Evolutionary conservation across 495 filamentous ascomycete genomes (phyloP).

Genomic region (Penicillium salamii): DNA sequence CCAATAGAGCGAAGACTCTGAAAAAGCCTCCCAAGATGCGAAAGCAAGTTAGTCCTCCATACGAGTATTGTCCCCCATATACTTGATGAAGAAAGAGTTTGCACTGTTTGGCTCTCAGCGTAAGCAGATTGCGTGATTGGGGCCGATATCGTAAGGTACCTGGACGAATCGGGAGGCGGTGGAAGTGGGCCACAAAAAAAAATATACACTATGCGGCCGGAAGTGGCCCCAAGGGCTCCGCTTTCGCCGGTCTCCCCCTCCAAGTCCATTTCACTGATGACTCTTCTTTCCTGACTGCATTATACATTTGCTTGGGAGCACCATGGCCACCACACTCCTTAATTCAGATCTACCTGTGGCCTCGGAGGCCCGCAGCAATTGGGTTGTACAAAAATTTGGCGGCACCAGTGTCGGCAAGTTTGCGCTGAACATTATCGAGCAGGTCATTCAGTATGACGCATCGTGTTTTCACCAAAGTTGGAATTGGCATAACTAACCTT

Average conservation of each 20-base stretch:
- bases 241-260: slow-evolving; percentile 6
- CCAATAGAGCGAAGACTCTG: too few relatives aligned
- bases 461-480: not conserved
- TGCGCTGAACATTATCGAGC: slow-evolving; percentile 65
- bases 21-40: too few relatives aligned
- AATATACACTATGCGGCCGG: not conserved
- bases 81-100: not conserved
- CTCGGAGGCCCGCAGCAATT: slow-evolving; percentile 36
- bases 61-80: too few relatives aligned
- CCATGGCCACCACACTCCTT: slow-evolving; percentile 18
- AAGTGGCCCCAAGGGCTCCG: slow-evolving; percentile 5
- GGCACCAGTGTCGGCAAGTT: slow-evolving; percentile 75
- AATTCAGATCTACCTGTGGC: slow-evolving; percentile 10
- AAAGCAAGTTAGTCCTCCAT: too few relatives aligned
- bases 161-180: not conserved
- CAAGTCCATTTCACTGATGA: not conserved
- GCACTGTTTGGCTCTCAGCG: not conserved
- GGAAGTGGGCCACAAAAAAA: not conserved
- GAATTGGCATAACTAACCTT: slow-evolving; percentile 8
- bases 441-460: slow-evolving; percentile 63
- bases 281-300: not conserved
- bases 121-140: not conserved
- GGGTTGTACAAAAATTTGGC: slow-evolving; percentile 86
- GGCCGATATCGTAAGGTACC: not conserved
- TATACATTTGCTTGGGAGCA: not conserved